Conservation (phyloP, 805 yeast genomes). For the Teunomyces gatunensis region DNA sequence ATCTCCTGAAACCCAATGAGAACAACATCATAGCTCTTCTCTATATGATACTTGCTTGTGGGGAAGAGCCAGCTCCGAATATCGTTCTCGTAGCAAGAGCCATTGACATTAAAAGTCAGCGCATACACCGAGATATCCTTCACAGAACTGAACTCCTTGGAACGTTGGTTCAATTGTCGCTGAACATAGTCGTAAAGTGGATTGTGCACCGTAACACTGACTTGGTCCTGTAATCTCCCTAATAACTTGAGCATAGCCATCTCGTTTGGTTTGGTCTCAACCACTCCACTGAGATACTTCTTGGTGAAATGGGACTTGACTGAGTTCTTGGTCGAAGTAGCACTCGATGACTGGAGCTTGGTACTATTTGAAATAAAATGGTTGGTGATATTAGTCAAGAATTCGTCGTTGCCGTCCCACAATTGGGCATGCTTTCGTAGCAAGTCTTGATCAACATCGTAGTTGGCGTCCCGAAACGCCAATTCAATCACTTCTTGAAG, state of each 20-base stretch:
- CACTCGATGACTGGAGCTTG: constrained; percentile 42
- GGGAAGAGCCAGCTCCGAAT: constrained; percentile 49
- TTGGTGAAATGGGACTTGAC: constrained; percentile 36
- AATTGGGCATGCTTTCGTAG: constrained; percentile 38
- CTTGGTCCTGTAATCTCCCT: constrained; percentile 48
- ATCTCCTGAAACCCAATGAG: constrained; percentile 89
- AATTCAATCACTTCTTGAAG: constrained; percentile 48
- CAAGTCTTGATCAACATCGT: constrained; percentile 32
- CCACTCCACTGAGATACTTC: constrained; percentile 41
- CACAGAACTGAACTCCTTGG: constrained; percentile 38
- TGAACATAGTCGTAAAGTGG: constrained; percentile 55
- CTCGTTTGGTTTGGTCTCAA: constrained; percentile 38
- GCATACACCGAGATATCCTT: constrained; percentile 45
- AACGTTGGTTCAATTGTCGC: constrained; percentile 37
- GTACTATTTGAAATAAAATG: constrained; percentile 38
- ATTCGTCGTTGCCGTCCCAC: constrained; percentile 48
- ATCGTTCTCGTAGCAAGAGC: constrained; percentile 41
- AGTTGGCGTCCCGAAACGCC: constrained; percentile 44
- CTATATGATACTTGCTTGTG: constrained; percentile 19
- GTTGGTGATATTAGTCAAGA: constrained; percentile 36
- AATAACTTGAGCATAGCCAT: constrained; percentile 46
- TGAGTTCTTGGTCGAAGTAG: constrained; percentile 31
- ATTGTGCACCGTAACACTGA: constrained; percentile 43
- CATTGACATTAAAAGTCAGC: constrained; percentile 57
- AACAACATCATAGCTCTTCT: constrained; percentile 60